Evolutionary conservation across 768 basidiomycete species (phyloP).

Genomic region (Zangia roseola): DNA sequence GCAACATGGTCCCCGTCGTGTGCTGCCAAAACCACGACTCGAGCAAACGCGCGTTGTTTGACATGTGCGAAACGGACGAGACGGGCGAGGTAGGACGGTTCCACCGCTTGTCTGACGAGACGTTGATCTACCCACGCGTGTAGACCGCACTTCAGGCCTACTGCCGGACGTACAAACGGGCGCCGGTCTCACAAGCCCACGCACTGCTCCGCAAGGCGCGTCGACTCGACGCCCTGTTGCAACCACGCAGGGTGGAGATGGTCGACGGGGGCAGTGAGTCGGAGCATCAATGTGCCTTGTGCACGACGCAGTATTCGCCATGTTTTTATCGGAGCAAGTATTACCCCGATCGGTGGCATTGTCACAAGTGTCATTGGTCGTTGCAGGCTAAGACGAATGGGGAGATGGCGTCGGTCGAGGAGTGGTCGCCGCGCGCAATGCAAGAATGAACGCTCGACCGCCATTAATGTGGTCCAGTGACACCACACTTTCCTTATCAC

Average conservation of each 20-base stretch:
- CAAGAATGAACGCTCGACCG: conserved; percentile 15
- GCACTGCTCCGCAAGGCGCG: conserved; percentile 87
- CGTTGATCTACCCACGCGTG: not conserved
- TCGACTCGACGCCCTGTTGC: conserved; percentile 71
- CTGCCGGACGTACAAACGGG: conserved; percentile 81
- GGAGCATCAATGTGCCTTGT: conserved; percentile 52
- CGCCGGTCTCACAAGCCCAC: conserved; percentile 68
- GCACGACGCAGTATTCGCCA: conserved; percentile 71
- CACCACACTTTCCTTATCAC: not conserved
- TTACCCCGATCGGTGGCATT: conserved; percentile 32
- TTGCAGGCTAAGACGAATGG: conserved; percentile 2
- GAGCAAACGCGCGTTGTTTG: conserved; percentile 67
- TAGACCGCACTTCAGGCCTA: conserved; percentile 92
- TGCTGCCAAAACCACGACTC: conserved; percentile 77
- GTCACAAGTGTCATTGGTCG: conserved; percentile 46
- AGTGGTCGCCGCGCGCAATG: conserved; percentile 17
- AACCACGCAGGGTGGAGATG: conserved; percentile 42
- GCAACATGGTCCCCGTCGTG: conserved; percentile 74
- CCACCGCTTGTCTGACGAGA: too few relatives aligned
- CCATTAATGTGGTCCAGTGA: not conserved
- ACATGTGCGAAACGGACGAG: conserved; percentile 83
- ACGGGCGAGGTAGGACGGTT: conserved; percentile 79
- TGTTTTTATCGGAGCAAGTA: conserved; percentile 57
- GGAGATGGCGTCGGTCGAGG: conserved; percentile 1
- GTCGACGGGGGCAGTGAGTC: conserved; percentile 14